Base-by-base conservation (phyloP, 257 asterid species). In the Verbena officinalis region DNA sequence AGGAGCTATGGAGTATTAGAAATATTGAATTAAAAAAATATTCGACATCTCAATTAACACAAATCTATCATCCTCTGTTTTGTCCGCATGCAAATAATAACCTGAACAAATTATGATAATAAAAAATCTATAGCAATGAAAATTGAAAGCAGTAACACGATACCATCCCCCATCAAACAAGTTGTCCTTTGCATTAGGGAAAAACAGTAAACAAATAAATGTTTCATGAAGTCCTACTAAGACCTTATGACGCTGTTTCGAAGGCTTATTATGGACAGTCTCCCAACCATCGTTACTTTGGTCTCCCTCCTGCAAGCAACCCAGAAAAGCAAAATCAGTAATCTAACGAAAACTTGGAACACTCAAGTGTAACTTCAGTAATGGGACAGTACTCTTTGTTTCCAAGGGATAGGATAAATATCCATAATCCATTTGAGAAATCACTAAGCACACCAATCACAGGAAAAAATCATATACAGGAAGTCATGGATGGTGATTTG, bases 241-340 rank as follows among this genome's bases (percentile, higher is more conserved):
- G 39, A 91, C 98, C 96, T 89, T 74, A 51, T 80, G 80, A 19
- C 57, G 86, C 65, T 42, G 71, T 71, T 70, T 86, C 8, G 82
- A 33, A 81, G 89, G 85, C 68, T 77, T 89, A 72, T 81, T 88
- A 31, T 55, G 68, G 22, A 86, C 95, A 3, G 90, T 86, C 75
- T 83, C 92, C 98, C 98, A 91, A 62, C 89, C 95, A 67, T 86
- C 94, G 61, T 68, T 55, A 48, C 67, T 73, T 53, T 72, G 54
- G 48, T 39, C 77, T 24, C 33, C 82, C 67, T 67, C 87, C 98
- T 86, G 80, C 5, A 75, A 57, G 45, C 44, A 42, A 74, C 36
- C 59, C 75, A 70, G 45, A 55, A 55, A 46, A 60, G 69, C 20
- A 67, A 63, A 54, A 51, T 36, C 44, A 44, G 19, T 51, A 68